Base-by-base conservation (phyloP, 2,329 filamentous ascomycete species). In the Monosporascus cannonballus region DNA sequence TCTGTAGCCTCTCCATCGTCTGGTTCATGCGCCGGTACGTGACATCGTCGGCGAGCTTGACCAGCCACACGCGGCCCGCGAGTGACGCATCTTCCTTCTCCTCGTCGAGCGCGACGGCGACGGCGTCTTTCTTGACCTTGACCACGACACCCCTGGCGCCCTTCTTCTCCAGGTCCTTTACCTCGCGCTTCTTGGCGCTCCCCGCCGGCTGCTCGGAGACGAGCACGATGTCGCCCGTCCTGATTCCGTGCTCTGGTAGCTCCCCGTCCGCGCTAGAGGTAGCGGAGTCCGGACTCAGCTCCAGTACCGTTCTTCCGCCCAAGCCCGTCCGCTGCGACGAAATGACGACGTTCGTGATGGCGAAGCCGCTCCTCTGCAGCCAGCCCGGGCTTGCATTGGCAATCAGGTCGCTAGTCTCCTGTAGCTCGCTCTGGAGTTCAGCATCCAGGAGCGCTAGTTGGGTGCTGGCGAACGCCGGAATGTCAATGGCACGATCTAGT, bases 271-370 rank as follows among this genome's bases (percentile, higher is more conserved):
- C 57, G 6, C 58, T 55, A 27, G 56, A 77, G 2, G 86, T 80
- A 0, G 90, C 88, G n/a, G 81, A 72, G 64, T 96, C 93, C 0
- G 83, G 75, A 17, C 74, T 73, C 1, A 99, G 83, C 68, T 96
- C 92, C 3, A 96, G 74, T 2, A 99, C 87, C 0, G 89, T 90
- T 58, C 90, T 89, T n/a, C 94, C 94, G 17, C 92, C 94, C 38
- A 96, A 77, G 0, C 94, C 94, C 0, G 94, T 99, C 30, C 92
- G 86, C 66, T 89, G 88, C 18, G 87, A 86, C 11, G 80, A 76
- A 36, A 96, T 74, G 34, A 81, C 74, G 8, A 97, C 81, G 69
- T 92, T 93, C 17, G 84, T 83, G 61, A 94, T 76, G 34, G 90
- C 90, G 41, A 90, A 78, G n/a, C 90, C 90, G 6, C 87, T 87